A percentile compares a stretch with the other conserved stretches of the same genome.
These are phyloP conservation scores for Artomyces pyxidatus DNA, from an alignment of 768 basidiomycete genomes.

Conservation along the genomic window DNA sequence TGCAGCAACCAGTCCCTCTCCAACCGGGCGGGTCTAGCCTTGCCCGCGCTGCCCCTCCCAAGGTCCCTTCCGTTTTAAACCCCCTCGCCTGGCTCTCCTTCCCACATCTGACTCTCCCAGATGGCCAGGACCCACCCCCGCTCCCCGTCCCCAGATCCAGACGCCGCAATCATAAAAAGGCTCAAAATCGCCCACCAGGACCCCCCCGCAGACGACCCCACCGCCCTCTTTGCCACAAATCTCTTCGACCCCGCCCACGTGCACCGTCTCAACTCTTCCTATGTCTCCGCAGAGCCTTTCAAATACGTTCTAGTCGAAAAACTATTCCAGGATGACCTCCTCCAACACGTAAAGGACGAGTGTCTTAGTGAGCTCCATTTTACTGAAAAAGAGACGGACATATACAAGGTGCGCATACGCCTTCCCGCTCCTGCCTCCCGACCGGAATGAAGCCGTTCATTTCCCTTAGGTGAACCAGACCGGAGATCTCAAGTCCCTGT, in stretches of 20 bases:
- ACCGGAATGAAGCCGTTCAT: neutral
- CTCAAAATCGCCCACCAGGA: slow-evolving; percentile 29
- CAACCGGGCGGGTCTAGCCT: neutral
- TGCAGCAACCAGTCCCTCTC: no score
- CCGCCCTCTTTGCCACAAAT: slow-evolving; percentile 38
- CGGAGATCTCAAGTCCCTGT: slow-evolving; percentile 90
- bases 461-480: slow-evolving; percentile 85
- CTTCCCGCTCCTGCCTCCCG: neutral
- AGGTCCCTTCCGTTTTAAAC: no score
- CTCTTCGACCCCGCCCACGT: slow-evolving; percentile 54
- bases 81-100: neutral
- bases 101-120: neutral
- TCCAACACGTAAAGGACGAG: slow-evolving; percentile 77
- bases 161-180: slow-evolving; percentile 30
- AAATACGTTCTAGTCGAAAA: slow-evolving; percentile 75
- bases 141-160: slow-evolving; percentile 33
- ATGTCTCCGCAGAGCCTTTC: slow-evolving; percentile 60
- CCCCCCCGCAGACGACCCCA: slow-evolving; percentile 18
- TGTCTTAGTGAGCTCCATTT: slow-evolving; percentile 73
- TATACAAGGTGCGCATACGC: slow-evolving; percentile 69
- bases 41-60: neutral
- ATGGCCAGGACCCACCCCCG: slow-evolving; percentile 44
- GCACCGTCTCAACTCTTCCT: slow-evolving; percentile 45
- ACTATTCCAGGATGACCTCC: slow-evolving; percentile 77
- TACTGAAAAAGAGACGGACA: slow-evolving; percentile 94